Evolutionary conservation across 495 filamentous ascomycete species (phyloP).

Genomic region (Aspergillus sclerotiicarbonarius): DNA sequence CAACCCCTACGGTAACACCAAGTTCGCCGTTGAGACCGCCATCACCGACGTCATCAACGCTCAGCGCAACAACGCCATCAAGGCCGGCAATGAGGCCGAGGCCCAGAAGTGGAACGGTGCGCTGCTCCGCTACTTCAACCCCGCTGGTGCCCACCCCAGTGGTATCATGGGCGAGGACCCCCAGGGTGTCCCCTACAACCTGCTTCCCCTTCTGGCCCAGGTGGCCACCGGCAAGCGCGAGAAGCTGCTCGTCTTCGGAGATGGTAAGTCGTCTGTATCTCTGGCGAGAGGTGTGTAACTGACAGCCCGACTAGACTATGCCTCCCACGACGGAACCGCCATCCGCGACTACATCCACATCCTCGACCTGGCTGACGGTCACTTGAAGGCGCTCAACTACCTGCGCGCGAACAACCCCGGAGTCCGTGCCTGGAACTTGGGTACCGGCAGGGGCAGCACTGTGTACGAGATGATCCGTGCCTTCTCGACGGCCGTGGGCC

Average conservation of each 20-base stretch:
- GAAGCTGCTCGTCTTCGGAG: constrained; percentile 91
- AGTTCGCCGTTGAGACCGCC: constrained; percentile 83
- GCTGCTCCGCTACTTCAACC: constrained; percentile 96
- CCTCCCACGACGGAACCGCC: constrained; percentile 78
- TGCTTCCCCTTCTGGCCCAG: constrained; percentile 90
- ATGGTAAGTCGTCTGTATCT: constrained; percentile 57
- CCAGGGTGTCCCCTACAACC: constrained; percentile 91
- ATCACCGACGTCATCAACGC: constrained; percentile 90
- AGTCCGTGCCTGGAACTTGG: constrained; percentile 94
- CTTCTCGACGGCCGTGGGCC: constrained; percentile 82
- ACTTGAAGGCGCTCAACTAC: constrained; percentile 89
- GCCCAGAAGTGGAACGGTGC: constrained; percentile 87
- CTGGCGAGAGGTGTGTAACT: not conserved
- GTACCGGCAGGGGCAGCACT: constrained; percentile 91
- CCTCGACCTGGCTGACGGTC: constrained; percentile 83
- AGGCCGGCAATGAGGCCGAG: constrained; percentile 66
- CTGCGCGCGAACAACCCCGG: constrained; percentile 87
- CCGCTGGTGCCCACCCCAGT: constrained; percentile 88
- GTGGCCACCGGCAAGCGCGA: constrained; percentile 93
- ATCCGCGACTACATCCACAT: constrained; percentile 84
- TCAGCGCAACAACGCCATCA: constrained; percentile 77
- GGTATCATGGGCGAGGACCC: constrained; percentile 99
- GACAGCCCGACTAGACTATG: constrained; percentile 69
- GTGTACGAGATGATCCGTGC: constrained; percentile 97
- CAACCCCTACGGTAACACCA: constrained; percentile 96